A percentile compares a stretch with the other conserved stretches of the same genome.
Evolutionary conservation across 2,329 filamentous ascomycete genomes (phyloP).

Genomic region (Scytalidium sp.): DNA sequence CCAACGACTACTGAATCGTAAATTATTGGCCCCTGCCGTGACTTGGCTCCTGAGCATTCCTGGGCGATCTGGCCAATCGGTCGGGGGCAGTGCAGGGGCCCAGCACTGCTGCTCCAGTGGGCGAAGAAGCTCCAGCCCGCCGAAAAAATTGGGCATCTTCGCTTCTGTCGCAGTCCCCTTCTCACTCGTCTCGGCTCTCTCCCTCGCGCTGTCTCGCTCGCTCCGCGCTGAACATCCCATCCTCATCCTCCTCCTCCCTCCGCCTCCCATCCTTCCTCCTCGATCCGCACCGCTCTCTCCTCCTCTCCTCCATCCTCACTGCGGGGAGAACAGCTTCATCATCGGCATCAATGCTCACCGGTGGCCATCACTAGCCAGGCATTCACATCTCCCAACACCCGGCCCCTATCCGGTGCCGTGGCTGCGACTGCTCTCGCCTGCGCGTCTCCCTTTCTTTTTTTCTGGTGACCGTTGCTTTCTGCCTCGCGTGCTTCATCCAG

Average conservation of each 20-base stretch:
- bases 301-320: not conserved
- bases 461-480: too few species aligned
- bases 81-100: too few species aligned
- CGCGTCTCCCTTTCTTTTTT: not conserved
- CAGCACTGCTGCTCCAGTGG: too few species aligned
- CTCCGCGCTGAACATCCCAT: too few species aligned
- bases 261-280: not conserved
- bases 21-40: too few species aligned
- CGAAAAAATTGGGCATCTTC: too few species aligned
- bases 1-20: too few species aligned
- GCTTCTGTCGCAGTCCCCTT: too few species aligned
- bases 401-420: not conserved
- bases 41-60: too few species aligned
- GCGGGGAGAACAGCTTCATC: not conserved
- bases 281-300: not conserved
- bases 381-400: not conserved
- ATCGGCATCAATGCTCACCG: not conserved
- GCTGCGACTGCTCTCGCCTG: not conserved
- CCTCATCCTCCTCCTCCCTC: not conserved
- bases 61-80: too few species aligned
- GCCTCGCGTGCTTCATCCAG: constrained; percentile 1
- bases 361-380: not conserved
- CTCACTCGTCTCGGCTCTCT: not conserved
- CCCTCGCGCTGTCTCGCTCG: not conserved
- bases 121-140: not conserved